Evolutionary conservation across 2,329 filamentous ascomycete species (phyloP).

Genomic region (Lecanoromycetidae sp.): DNA sequence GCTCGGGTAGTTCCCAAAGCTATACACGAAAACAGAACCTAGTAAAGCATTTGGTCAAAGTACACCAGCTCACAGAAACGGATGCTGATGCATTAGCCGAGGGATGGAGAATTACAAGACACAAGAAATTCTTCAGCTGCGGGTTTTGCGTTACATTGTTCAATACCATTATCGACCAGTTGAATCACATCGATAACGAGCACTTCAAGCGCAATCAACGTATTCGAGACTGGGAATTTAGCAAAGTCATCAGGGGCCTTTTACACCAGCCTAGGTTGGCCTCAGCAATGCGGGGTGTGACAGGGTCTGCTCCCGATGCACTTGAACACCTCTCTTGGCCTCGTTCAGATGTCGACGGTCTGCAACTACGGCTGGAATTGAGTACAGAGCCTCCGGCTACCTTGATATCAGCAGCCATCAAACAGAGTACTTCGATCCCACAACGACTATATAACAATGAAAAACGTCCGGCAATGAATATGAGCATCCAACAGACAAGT

Average conservation of each 20-base stretch:
- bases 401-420: neutral
- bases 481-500: too few relatives aligned
- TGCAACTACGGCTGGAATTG: neutral
- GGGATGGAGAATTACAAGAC: neutral
- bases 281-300: neutral
- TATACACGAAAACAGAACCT: too few relatives aligned
- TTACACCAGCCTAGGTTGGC: neutral
- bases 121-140: conserved; percentile 8
- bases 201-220: neutral
- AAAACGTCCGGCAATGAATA: neutral
- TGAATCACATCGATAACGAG: conserved; percentile 4
- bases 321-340: neutral
- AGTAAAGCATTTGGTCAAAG: neutral
- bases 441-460: neutral
- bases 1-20: too few relatives aligned
- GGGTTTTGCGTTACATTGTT: neutral
- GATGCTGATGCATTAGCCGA: neutral
- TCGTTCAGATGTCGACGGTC: neutral
- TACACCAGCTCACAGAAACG: neutral
- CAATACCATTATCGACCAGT: neutral
- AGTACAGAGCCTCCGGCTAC: neutral
- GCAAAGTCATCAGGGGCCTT: conserved; percentile 5
- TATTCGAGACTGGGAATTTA: neutral
- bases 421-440: neutral
- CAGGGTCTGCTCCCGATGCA: neutral